A percentile compares a stretch with the other conserved stretches of the same genome.
Evolutionary conservation across 306 rosid species (phyloP).

Genomic region (Cucurbita ficifolia): DNA sequence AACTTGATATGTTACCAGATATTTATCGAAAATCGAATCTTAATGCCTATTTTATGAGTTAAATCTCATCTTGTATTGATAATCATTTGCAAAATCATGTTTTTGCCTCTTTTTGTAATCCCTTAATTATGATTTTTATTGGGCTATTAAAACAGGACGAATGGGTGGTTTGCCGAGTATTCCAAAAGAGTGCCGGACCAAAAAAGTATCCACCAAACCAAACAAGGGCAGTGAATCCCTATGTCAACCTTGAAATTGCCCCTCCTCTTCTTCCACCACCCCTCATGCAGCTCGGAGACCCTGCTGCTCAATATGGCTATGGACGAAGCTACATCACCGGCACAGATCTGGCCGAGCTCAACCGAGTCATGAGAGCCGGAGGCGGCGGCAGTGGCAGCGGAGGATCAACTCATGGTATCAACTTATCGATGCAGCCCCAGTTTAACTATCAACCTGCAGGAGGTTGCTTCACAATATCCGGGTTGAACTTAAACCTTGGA

Average conservation of each 20-base stretch:
- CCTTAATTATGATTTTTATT: neutral
- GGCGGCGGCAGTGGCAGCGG: constrained; percentile 2
- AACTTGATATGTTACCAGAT: too few species aligned
- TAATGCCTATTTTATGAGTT: too few species aligned
- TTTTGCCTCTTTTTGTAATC: neutral
- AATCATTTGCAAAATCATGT: neutral
- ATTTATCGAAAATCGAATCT: too few species aligned
- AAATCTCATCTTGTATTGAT: too few species aligned
- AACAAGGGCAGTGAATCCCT: constrained; percentile 44
- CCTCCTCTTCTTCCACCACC: constrained; percentile 27
- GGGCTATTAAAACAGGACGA: constrained; percentile 32
- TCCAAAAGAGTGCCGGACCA: constrained; percentile 63
- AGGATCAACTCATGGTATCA: neutral
- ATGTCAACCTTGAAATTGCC: constrained; percentile 33
- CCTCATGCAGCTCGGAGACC: constrained; percentile 44
- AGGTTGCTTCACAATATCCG: constrained; percentile 49
- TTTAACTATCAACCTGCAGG: constrained; percentile 30
- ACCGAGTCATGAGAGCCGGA: constrained; percentile 31
- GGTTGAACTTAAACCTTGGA: constrained; percentile 51
- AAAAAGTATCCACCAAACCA: constrained; percentile 57
- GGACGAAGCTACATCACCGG: constrained; percentile 38
- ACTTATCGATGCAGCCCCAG: constrained; percentile 25
- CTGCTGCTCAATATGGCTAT: constrained; percentile 29
- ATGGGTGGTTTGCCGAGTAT: constrained; percentile 83
- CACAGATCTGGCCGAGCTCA: constrained; percentile 49